Base-by-base conservation (phyloP, 1,139 yeast genomes). In the Suhomyces terraborum region DNA sequence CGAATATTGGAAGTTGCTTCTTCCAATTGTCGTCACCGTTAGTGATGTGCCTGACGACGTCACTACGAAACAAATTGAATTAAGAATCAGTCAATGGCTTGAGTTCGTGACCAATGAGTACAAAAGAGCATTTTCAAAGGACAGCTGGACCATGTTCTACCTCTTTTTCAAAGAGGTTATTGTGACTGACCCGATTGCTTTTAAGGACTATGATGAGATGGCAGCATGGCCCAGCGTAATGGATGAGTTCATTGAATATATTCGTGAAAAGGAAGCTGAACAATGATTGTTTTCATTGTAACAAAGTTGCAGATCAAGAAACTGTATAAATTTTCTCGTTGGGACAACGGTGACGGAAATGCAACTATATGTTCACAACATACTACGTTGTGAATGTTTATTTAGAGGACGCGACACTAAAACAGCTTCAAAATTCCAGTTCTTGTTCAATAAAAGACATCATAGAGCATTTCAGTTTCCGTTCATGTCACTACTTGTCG, bases 191-290 rank as follows among this genome's bases (percentile, higher is more conserved):
- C 80, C 85, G 0, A 56, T 60, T 1, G 40, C 43, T 3, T 66
- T 85, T 13, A 59, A 62, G 8, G 67, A 62, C 3, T 89, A 88
- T 60, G 91, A 85, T 53, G 94, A 84, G 50, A 73, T 77, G 58
- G 89, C 85, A 33, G 86, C 97, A 0, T 91, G 98, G 98, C 98
- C 98, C 6, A 80, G 88, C 43, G 70, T 87, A 12, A 79, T 91
- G 51, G 98, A 91, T 57, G 91, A 83, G 46, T 93, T 78, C 58
- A 84, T 88, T 20, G 95, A 86, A 51, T 74, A 74, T 56, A 59
- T 79, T 45, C 64, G 63, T 18, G 77, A 69, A 26, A 55, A 56
- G 31, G 54, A 51, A 23, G 24, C n/a, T 22, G 10, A 22, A 22
- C 24, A n/a, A n/a, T 22, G 24, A n/a, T 22, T 22, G 4, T 4